Base-by-base conservation (phyloP, 73 alveolate species). In the Paramecium pentaurelia region DNA sequence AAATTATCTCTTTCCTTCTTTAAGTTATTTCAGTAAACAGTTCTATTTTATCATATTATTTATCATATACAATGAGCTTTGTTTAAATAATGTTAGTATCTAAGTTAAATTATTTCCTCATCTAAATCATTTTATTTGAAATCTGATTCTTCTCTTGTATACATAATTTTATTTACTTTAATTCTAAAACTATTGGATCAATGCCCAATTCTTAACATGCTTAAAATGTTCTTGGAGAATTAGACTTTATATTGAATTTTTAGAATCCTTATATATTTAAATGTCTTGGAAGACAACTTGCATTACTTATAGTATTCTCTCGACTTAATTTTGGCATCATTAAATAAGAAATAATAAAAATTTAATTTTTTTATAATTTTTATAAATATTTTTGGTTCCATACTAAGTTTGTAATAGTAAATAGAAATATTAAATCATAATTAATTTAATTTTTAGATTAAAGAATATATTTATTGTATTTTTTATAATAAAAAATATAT, bases 161-260 rank as follows among this genome's bases (percentile, higher is more conserved):
- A 45, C 20, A 45, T 40, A 8, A 27, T 20, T 44, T 9, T 16
- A 7, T 16, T 54, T 80, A 80, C 91, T 80, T 80, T 49, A 80
- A 11, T 40, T 80, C 75, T 10, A 80, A 42, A 27, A 80, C 75
- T 10, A 38, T 28, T 2, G 73, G 77, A 80, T 80, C 91, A n/a
- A 80, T 40, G 16, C 91, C 91, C 49, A 80, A 80, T 36, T 80
- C 91, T 47, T 49, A 32, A 27, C 91, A 80, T 7, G 91, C 91
- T 47, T 80, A 80, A 0, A 80, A 20, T 20, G 91, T 80, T 44
- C 91, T 40, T 32, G 91, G 91, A 28, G 91, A 80, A 25, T 80
- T 80, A 7, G 91, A 36, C 34, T 36, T 80, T 3, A 80, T 22
- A 36, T 80, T 42, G 32, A 80, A 80, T 36, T 44, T 44, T 20